Percentiles rank a stretch among this genome's conserved stretches.
Conservation (phyloP, 2,329 filamentous ascomycete genomes). For the Aspergillus sp. region DNA sequence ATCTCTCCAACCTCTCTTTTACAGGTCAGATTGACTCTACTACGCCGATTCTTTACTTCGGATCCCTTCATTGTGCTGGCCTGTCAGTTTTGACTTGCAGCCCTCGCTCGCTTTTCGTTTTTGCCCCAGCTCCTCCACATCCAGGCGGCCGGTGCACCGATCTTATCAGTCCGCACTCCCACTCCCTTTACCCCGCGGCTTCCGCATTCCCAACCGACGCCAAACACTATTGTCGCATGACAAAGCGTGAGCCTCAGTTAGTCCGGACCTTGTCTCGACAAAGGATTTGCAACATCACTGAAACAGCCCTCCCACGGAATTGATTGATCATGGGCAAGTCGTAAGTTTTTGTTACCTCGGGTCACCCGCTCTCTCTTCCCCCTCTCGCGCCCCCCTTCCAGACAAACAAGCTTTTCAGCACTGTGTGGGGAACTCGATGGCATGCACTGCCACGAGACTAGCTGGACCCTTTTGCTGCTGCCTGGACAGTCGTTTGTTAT, state of each 20-base stretch:
- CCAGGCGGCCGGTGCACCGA: slow-evolving; percentile 12
- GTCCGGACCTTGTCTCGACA: background rate
- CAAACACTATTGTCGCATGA: slow-evolving; percentile 10
- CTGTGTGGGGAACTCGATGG: background rate
- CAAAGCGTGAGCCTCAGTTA: slow-evolving; percentile 5
- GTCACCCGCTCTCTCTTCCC: slow-evolving; percentile 4
- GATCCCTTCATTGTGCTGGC: background rate
- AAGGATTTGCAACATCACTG: background rate
- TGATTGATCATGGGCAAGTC: slow-evolving; percentile 37
- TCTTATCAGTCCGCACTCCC: slow-evolving; percentile 19
- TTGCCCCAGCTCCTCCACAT: background rate
- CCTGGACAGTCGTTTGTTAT: background rate
- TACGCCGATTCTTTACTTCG: background rate
- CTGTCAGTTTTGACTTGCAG: background rate
- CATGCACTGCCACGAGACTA: background rate
- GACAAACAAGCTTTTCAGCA: background rate
- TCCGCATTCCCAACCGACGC: slow-evolving; percentile 11
- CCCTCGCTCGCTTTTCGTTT: background rate
- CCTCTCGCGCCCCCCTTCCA: background rate
- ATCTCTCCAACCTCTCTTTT: slow-evolving; percentile 1
- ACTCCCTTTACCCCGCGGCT: slow-evolving; percentile 23
- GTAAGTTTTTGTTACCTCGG: slow-evolving; percentile 26
- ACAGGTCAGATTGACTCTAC: background rate
- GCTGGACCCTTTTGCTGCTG: background rate
- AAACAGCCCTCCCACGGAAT: slow-evolving; percentile 2